Evolutionary conservation across 331 rosid species (phyloP).

Genomic region (Rosa hybrid): DNA sequence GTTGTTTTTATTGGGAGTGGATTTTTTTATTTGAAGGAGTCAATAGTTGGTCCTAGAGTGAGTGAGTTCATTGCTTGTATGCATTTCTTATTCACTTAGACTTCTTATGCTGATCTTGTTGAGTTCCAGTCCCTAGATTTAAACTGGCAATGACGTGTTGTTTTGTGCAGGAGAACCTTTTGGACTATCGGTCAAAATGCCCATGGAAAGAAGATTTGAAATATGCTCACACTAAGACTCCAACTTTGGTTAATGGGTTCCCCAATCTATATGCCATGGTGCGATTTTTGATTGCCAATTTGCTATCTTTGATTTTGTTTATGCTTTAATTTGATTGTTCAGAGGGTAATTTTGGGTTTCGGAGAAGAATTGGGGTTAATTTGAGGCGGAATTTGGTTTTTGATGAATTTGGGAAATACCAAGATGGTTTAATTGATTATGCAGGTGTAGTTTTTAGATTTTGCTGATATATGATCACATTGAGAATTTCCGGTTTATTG

Average conservation of each 20-base stretch:
- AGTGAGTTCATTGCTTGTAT: too few relatives aligned
- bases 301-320: neutral
- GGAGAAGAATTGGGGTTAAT: neutral
- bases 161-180: too few relatives aligned
- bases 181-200: too few relatives aligned
- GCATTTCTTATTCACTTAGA: too few relatives aligned
- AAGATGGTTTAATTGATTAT: slow-evolving; percentile 3
- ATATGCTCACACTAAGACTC: slow-evolving; percentile 53
- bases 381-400: neutral
- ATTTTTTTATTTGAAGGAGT: too few relatives aligned
- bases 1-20: neutral
- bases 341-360: neutral
- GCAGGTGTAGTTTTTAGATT: neutral
- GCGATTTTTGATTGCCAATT: neutral
- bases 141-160: too few relatives aligned
- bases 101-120: too few relatives aligned
- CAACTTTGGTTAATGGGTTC: slow-evolving; percentile 91
- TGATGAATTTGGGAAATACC: slow-evolving; percentile 9
- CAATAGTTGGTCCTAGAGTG: too few relatives aligned
- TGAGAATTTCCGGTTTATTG: neutral
- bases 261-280: slow-evolving; percentile 95
- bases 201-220: too few relatives aligned
- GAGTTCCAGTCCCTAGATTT: too few relatives aligned
- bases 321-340: neutral
- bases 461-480: neutral